Conservation (phyloP, 441 rosid genomes). For the Arabidopsis hybrid region DNA sequence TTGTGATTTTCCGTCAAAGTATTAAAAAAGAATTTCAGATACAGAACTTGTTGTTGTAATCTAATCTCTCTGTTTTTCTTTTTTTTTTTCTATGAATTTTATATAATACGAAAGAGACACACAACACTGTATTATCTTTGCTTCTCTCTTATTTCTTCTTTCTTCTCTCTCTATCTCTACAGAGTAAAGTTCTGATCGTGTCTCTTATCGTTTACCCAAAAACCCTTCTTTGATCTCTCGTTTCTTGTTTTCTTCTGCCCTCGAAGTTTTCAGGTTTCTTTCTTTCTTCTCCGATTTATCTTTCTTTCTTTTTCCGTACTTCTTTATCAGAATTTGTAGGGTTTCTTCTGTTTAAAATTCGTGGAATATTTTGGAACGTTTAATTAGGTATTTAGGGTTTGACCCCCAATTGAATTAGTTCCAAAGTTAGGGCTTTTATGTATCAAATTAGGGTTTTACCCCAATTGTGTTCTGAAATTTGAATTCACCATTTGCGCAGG, state of each 20-base stretch:
- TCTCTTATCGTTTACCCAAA: conserved; percentile 46
- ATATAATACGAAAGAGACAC: conserved; percentile 41
- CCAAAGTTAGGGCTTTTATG: conserved; percentile 17
- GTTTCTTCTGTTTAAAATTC: background rate
- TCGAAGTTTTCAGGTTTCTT: conserved; percentile 40
- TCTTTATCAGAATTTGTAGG: conserved; percentile 30
- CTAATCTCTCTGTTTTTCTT: conserved; percentile 8
- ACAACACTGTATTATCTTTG: conserved; percentile 40
- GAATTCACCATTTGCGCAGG: conserved; percentile 32
- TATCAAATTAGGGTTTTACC: conserved; percentile 36
- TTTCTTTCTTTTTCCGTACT: conserved; percentile 3
- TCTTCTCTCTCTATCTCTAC: conserved; percentile 34
- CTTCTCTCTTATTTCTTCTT: conserved; percentile 14
- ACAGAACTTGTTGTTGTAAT: conserved; percentile 1
- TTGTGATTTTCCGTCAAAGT: conserved; percentile 37
- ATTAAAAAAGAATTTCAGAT: conserved; percentile 17
- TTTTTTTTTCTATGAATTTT: conserved; percentile 13
- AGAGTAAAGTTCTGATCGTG: conserved; percentile 60
- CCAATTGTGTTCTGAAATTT: conserved; percentile 32
- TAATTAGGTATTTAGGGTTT: background rate
- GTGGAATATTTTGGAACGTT: background rate
- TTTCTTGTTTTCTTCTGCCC: conserved; percentile 39
- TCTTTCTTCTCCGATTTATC: conserved; percentile 27
- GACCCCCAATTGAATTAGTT: background rate
- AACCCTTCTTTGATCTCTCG: conserved; percentile 54